These are phyloP conservation scores for Amaranthus tricolor DNA, from an alignment of 179 eudicot species.

Conservation along the genomic window DNA sequence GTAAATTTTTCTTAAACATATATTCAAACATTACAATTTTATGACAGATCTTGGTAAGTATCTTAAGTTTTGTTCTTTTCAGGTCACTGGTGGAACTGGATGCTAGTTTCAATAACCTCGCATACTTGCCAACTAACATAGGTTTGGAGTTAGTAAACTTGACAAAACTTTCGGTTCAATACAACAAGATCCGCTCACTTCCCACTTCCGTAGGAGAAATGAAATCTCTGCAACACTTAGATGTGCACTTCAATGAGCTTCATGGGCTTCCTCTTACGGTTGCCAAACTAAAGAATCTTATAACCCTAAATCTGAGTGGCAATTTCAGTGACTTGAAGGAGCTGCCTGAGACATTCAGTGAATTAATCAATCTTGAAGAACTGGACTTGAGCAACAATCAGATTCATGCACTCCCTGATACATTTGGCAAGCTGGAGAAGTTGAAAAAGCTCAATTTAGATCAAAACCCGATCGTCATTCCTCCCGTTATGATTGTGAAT, in stretches of 20 bases:
- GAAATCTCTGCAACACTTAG: conserved; percentile 61
- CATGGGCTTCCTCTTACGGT: conserved; percentile 65
- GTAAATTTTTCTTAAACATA: conserved; percentile 32
- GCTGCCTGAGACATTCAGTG: conserved; percentile 71
- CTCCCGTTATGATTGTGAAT: conserved; percentile 63
- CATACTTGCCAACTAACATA: conserved; percentile 80
- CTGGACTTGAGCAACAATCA: conserved; percentile 91
- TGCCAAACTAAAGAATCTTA: conserved; percentile 66
- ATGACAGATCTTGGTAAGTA: not conserved
- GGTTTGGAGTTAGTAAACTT: conserved; percentile 67
- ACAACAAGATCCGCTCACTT: conserved; percentile 82
- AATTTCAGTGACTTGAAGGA: conserved; percentile 81
- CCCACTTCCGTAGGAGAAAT: conserved; percentile 88
- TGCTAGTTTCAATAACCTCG: conserved; percentile 71
- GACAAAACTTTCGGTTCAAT: conserved; percentile 48
- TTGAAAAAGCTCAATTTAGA: conserved; percentile 75
- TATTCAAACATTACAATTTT: not conserved
- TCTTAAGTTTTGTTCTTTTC: conserved; percentile 13
- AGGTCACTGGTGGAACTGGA: conserved; percentile 86
- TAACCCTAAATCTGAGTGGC: conserved; percentile 67
- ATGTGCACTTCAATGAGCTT: conserved; percentile 86
- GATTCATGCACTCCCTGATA: conserved; percentile 69
- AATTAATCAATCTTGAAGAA: conserved; percentile 64
- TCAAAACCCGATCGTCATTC: conserved; percentile 71
- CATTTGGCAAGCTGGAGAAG: conserved; percentile 69